Evolutionary conservation across 345 rosid genomes (phyloP), one percentile per base, ranked within the genome.

Genomic region (Balakata baccata): DNA sequence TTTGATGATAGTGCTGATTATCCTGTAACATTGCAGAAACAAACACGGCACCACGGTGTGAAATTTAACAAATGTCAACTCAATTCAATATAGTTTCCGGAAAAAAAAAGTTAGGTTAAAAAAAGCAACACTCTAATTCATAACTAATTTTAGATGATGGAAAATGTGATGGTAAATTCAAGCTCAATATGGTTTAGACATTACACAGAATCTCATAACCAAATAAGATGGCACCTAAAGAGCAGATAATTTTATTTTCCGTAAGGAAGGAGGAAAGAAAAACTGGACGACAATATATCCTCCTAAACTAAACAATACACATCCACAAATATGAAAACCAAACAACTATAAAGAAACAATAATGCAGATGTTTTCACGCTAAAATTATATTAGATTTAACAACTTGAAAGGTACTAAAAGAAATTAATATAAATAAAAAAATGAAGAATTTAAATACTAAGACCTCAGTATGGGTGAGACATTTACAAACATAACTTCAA

Each of bases 1-100:
- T 84, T 90, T 90, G 74, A 94, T 81, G 87, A 94, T 94, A 78
- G 84, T 86, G 75, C 90, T 89, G 69, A 94, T 90, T 68, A 89
- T 89, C 91, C 98, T 94, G 92, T 80, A 49, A 70, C 64, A 76
- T 76, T 38, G 66, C 23, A 79, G 22, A 38, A 41, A 17, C 12
- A 68, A 61, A 68, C 14, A 58, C 18, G 41, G 39, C 3, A 60
- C 10, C 75, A 59, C 4, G 23, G 39, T 50, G 25, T 41, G 70
- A 53, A 71, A 53, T 72, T 29, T n/a, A 41, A 43, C 38, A 18
- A 46, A 66, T 38, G 53, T 4, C 11, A 54, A 45, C 16, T 51
- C 45, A 34, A n/a, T 29, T 52, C 17, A 18, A 8, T 37, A 68
- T 52, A 7, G 12, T 74, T 58, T 34, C n/a, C 0, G 3, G 46